These are phyloP conservation scores for Alternaria triticina DNA, from an alignment of 2,329 filamentous ascomycete genomes.

Conservation along the genomic window DNA sequence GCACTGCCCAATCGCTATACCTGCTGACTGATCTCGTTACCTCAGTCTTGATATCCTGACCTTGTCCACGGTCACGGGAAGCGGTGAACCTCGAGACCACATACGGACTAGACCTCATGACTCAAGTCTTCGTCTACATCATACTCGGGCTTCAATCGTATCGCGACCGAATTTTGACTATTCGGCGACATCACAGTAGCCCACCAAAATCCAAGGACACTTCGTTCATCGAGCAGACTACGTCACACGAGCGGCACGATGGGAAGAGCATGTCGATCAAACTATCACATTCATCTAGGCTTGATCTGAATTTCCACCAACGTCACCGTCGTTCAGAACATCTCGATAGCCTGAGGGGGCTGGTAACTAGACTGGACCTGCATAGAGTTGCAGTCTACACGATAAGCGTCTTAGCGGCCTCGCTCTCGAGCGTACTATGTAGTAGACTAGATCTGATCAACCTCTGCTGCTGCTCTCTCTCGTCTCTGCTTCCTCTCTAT, in stretches of 20 bases:
- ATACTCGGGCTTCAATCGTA: not conserved
- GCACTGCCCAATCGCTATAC: not conserved
- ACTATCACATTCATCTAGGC: not conserved
- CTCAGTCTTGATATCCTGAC: not conserved
- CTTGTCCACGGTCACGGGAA: not conserved
- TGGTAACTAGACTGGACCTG: not conserved
- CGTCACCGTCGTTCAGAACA: not conserved
- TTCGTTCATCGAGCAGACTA: not conserved
- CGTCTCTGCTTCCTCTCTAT: not conserved
- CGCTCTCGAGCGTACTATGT: not conserved
- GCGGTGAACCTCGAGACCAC: conserved; percentile 5
- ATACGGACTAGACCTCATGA: conserved; percentile 3
- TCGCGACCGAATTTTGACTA: not conserved
- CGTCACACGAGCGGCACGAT: not conserved
- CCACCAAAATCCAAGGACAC: not conserved
- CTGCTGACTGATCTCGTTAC: not conserved
- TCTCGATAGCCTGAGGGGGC: not conserved
- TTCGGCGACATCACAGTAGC: not conserved
- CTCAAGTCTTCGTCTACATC: not conserved
- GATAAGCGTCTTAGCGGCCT: not conserved
- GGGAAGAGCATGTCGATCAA: not conserved
- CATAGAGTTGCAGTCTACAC: not conserved
- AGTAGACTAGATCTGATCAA: not conserved
- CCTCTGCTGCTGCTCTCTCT: not conserved
- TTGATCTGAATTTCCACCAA: not conserved